Base-by-base conservation (phyloP, 768 basidiomycete genomes). In the Boletus coccyginus region DNA sequence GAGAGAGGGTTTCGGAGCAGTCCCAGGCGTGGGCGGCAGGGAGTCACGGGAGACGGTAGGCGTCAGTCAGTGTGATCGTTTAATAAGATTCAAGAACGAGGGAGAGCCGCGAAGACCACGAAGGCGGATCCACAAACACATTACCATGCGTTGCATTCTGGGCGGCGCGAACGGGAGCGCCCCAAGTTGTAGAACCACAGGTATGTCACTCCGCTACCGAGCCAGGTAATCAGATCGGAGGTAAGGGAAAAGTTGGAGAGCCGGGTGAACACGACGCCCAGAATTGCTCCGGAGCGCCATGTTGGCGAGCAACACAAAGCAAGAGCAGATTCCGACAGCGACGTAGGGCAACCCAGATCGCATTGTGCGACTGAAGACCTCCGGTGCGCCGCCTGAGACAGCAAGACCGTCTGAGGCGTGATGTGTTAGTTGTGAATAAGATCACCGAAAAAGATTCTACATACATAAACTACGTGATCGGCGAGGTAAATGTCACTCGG, bases 311-410 rank as follows among this genome's bases (percentile, higher is more conserved):
- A 73, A 53, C 0, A 72, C 69, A 47, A 78, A 74, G 29, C 59
- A 54, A 3, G 69, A 57, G 53, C 66, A 73, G 32, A 67, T 7
- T 0, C 38, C 55, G 13, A 75, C 65, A 0, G 78, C 63, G 35
- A 80, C 70, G 62, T 76, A 77, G 2, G 83, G 84, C 3, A 84
- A 62, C 38, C 84, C 75, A 7, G 62, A 55, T 11, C 59, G 58
- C 12, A 68, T 66, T 1, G 78, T 78, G 48, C 74, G 70, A 29
- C 64, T 48, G 52, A 87, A 84, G 45, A 86, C 63, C 49, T 68
- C 74, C 4, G 85, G 85, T 0, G 84, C 83, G 52, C 81, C 78
- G 0, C 60, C 84, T n/a, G 75, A 74, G 47, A 77, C 57, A 3
- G 85, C 78, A 11, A 86, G 76, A 59, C 80, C 80, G 59, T 85